phyloP scores from a whole-genome alignment of 805 yeast species.

The Lipomyces yamanashiensis region DNA sequence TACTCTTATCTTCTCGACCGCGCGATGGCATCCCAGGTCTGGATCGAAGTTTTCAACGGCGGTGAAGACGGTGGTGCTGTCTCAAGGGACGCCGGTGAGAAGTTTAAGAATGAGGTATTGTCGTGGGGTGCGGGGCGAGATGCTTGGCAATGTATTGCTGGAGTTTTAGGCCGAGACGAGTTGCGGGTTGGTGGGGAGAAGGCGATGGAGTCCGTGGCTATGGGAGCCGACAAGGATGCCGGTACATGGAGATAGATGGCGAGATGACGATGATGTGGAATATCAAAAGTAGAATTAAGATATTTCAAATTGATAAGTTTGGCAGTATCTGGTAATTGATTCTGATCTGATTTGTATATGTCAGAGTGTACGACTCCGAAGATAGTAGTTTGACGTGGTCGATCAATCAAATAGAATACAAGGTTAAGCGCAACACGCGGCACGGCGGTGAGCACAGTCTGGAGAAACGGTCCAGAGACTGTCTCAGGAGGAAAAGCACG shows the following conservation, averaged over 20 bases:
- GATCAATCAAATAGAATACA: too few species aligned
- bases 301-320: not conserved
- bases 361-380: not conserved
- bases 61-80: constrained; percentile 61
- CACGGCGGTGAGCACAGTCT: too few species aligned
- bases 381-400: too few species aligned
- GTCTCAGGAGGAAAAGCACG: too few species aligned
- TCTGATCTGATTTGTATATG: not conserved
- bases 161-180: constrained; percentile 68
- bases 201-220: constrained; percentile 58
- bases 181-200: constrained; percentile 67
- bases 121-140: constrained; percentile 94
- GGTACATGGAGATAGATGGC: constrained; percentile 25
- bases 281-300: not conserved
- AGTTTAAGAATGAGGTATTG: constrained; percentile 69
- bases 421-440: too few species aligned
- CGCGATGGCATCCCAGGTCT: constrained; percentile 86
- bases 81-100: constrained; percentile 72
- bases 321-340: not conserved
- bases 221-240: constrained; percentile 25
- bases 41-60: constrained; percentile 66
- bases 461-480: too few species aligned
- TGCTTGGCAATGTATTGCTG: constrained; percentile 85
- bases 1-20: constrained; percentile 90
- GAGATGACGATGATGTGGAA: too few species aligned